Evolutionary conservation across 108 stramenopile species (phyloP).

Genomic region (Skeletonema menzelii): DNA sequence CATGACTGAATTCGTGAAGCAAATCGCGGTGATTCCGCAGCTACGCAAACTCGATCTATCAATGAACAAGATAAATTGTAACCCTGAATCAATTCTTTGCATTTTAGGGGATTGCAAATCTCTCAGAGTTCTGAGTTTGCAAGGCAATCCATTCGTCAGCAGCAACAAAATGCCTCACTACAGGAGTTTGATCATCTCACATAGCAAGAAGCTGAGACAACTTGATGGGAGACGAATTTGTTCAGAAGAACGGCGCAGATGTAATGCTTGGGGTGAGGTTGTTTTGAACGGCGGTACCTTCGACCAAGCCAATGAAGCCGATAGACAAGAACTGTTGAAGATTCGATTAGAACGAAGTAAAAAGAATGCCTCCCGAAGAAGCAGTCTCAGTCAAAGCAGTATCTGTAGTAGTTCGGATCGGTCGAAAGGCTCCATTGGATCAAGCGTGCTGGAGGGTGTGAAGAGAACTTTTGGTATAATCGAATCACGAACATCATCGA

Average conservation of each 20-base stretch:
- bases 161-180: constrained; percentile 67
- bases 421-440: not conserved
- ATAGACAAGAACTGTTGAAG: constrained; percentile 19
- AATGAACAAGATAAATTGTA: constrained; percentile 65
- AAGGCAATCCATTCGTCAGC: constrained; percentile 77
- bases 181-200: constrained; percentile 60
- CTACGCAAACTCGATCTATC: constrained; percentile 71
- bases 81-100: constrained; percentile 47
- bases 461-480: not conserved
- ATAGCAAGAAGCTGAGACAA: constrained; percentile 49
- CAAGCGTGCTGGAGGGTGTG: not conserved
- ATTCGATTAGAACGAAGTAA: constrained; percentile 5
- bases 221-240: constrained; percentile 81
- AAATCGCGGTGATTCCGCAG: constrained; percentile 25
- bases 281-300: constrained; percentile 38
- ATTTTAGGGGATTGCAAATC: constrained; percentile 46
- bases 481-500: not conserved
- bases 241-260: constrained; percentile 67
- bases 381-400: not conserved
- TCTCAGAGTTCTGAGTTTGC: constrained; percentile 67
- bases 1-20: constrained; percentile 42
- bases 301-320: constrained; percentile 30
- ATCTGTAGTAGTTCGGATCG: not conserved
- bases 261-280: constrained; percentile 67
- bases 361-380: constrained; percentile 8